A percentile compares a stretch with the other conserved stretches of the same genome.
phyloP scores from a whole-genome alignment of 2,329 filamentous ascomycete species.

The Stagonosporopsis chrysanthemi region DNA sequence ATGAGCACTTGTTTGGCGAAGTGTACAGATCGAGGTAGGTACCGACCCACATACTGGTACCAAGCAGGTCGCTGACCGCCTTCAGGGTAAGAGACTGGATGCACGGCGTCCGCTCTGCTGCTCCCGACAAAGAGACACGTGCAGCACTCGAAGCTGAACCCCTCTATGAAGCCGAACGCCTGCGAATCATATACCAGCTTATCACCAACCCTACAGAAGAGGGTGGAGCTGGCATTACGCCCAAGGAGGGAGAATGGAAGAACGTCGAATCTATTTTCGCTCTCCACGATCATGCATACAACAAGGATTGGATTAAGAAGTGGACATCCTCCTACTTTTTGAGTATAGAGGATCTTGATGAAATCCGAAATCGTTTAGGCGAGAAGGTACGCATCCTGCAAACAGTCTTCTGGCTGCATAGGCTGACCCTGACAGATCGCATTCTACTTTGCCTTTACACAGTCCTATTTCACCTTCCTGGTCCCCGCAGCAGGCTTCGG shows the following conservation, averaged over 20 bases:
- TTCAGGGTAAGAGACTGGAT: constrained; percentile 89
- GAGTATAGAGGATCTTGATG: constrained; percentile 58
- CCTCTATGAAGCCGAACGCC: constrained; percentile 84
- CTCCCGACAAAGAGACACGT: constrained; percentile 76
- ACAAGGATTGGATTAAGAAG: constrained; percentile 62
- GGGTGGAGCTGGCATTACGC: constrained; percentile 60
- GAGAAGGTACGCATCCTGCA: constrained; percentile 50
- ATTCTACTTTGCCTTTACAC: constrained; percentile 94
- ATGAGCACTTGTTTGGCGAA: constrained; percentile 76
- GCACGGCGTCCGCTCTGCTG: constrained; percentile 79
- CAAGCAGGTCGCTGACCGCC: background rate
- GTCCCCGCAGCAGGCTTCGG: constrained; percentile 83
- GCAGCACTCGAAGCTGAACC: constrained; percentile 75
- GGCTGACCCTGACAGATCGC: constrained; percentile 66
- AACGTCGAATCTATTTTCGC: constrained; percentile 59
- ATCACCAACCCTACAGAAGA: constrained; percentile 58
- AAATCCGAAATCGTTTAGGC: constrained; percentile 59
- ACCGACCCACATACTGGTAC: background rate
- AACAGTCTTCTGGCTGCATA: background rate
- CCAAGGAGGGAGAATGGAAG: constrained; percentile 60
- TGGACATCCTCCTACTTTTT: constrained; percentile 58
- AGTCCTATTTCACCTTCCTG: constrained; percentile 87
- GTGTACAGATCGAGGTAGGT: constrained; percentile 78
- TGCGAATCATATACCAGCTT: constrained; percentile 86
- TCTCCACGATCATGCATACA: constrained; percentile 60